Evolutionary conservation across 78 protist species (phyloP), one percentile per base, ranked within the genome.

Genomic region (Dictyostelium firmibasis): DNA sequence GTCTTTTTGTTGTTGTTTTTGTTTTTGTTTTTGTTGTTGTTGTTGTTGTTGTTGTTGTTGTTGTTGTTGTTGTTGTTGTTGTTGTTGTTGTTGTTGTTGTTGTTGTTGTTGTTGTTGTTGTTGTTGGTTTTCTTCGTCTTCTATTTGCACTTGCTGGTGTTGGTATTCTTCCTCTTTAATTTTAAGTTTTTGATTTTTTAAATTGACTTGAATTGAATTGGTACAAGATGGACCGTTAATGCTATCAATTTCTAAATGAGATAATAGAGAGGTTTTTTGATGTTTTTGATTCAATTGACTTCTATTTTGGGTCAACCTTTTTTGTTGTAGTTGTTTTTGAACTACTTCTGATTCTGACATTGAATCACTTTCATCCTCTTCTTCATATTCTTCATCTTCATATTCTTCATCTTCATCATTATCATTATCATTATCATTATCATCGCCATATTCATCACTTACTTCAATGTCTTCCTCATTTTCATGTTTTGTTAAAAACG

Each of bases 401-500:
- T 31, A 13, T 0, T 74, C 13, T 25, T 31, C 36, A 1, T 74
- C 27, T 25, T 25, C n/a, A 72, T 72, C 6, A 33, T n/a, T 0
- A 11, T 72, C 43, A 0, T 35, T n/a, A 2, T 76, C 82, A 36
- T 76, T 33, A 76, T 76, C 82, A 20, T 38, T 4, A 3, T 38
- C 53, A 76, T 76, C 82, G 20, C 18, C 53, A 41, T 41, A 43
- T 41, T 77, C 83, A 77, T 43, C 60, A n/a, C 41, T 41, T 74
- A 4, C 50, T 23, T 77, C 83, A 41, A 23, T 11, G 3, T n/a
- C 60, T 41, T 77, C 60, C 23, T 41, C 83, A 14, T 70, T 33
- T 6, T 72, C 38, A 72, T n/a, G 14, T 31, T 72, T 72, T 27
- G 79, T 72, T 33, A 77, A 77, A 77, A 77, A 43, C n/a, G 83